Evolutionary conservation across 169 alveolate species (phyloP), one percentile per base, ranked within the genome.

Genomic region (Plasmodium sp.): DNA sequence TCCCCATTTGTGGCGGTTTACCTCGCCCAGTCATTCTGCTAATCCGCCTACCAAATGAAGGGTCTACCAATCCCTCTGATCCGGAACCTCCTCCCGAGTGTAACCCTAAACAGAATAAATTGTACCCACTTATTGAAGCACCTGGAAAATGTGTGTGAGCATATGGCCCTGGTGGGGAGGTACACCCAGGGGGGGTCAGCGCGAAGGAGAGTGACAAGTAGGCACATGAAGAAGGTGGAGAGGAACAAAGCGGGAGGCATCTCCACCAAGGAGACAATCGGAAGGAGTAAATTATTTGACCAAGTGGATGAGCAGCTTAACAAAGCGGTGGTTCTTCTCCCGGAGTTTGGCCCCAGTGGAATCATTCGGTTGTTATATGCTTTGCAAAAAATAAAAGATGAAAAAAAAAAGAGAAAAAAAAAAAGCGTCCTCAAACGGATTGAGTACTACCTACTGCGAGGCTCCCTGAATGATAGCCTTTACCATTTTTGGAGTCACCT

Each of bases 101-200:
- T 90, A n/a, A 81, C 58, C n/a, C 81, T 79, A 31, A 90, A 90
- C 51, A 79, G 16, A 90, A 90, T 90, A 80, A 90, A 81, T 90
- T 67, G 84, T n/a, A 73, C 36, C 18, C 80, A 90, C 67, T 81
- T 90, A 48, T 45, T 90, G 88, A 90, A 90, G 34, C 90, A 90
- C 51, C 62, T 90, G n/a, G 94, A 90, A 81, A 90, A 90, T 90
- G 91, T 90, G 36, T 90, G 94, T 81, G 94, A 90, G 51, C 94
- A 90, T 81, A 90, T 90, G 22, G 81, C 74, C 22, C 67, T 62
- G 73, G 83, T 80, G 48, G 14, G 33, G 2, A 90, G 62, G 39
- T 90, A 80, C 45, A 90, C 36, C 41, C 33, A 48, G 9, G 34
- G 54, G 54, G 12, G 16, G 58, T 10, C 36, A 14, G 10, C 36